A percentile compares a stretch with the other conserved stretches of the same genome.
Evolutionary conservation across 1,284 basidiomycete species (phyloP).

Genomic region (Puccinia polysora): DNA sequence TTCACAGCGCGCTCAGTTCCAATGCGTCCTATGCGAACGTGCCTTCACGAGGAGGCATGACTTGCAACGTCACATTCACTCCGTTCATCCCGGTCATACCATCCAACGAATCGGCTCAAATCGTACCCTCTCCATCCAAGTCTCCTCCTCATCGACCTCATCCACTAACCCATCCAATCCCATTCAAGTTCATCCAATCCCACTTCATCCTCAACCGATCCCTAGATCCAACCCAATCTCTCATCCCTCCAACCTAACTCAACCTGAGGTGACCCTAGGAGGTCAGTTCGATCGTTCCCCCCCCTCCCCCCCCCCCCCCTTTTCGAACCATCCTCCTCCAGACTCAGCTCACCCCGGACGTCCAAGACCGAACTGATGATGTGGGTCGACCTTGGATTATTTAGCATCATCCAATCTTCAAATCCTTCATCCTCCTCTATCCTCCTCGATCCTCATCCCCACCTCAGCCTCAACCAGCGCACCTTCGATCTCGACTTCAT

Average conservation of each 20-base stretch:
- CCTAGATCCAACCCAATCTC: too few relatives aligned
- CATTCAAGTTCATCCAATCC: not conserved
- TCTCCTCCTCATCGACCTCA: not conserved
- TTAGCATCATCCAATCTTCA: too few relatives aligned
- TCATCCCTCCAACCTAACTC: too few relatives aligned
- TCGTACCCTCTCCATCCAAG: not conserved
- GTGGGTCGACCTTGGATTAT: too few relatives aligned
- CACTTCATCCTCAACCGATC: not conserved
- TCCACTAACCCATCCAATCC: not conserved
- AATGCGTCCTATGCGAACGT: slow-evolving; percentile 29
- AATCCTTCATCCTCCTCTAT: too few relatives aligned
- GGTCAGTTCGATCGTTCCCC: too few relatives aligned
- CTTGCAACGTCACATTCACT: slow-evolving; percentile 38
- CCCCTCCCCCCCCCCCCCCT: too few relatives aligned
- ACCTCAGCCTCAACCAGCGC: not conserved
- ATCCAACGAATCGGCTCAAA: not conserved
- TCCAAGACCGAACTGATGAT: too few relatives aligned
- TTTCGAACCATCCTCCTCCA: too few relatives aligned
- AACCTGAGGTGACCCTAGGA: too few relatives aligned
- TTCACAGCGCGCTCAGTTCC: slow-evolving; percentile 36
- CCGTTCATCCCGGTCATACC: slow-evolving; percentile 40
- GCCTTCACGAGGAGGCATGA: slow-evolving; percentile 41
- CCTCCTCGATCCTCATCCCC: too few relatives aligned
- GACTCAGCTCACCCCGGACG: too few relatives aligned
- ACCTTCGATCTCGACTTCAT: not conserved